Conservation (phyloP, 495 filamentous ascomycete species). For the Staphylotrichum tortipilum region DNA sequence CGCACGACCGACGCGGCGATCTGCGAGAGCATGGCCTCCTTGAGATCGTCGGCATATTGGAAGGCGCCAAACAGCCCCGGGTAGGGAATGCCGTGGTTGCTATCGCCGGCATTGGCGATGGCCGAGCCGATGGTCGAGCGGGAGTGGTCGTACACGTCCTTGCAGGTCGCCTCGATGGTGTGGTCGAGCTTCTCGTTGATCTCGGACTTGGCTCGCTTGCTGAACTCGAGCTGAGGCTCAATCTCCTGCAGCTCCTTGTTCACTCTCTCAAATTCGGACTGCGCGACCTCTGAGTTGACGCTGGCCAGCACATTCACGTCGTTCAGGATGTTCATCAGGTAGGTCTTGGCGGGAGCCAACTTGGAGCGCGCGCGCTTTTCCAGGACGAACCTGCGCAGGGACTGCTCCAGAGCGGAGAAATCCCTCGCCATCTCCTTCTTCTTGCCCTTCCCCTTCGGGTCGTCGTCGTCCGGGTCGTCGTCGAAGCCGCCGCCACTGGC, state of each 20-base stretch:
- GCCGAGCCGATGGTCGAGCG: constrained; percentile 59
- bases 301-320: constrained; percentile 74
- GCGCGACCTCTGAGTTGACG: constrained; percentile 80
- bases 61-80: constrained; percentile 78
- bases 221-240: constrained; percentile 75
- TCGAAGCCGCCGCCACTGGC: constrained; percentile 44
- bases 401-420: constrained; percentile 80
- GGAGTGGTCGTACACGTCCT: constrained; percentile 75
- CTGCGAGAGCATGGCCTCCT: constrained; percentile 80
- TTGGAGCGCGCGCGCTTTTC: constrained; percentile 94
- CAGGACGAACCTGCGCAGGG: constrained; percentile 85
- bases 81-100: constrained; percentile 73
- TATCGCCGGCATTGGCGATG: constrained; percentile 66
- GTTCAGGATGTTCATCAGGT: constrained; percentile 84
- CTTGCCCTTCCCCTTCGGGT: constrained; percentile 80
- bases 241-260: constrained; percentile 69
- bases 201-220: constrained; percentile 72
- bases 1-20: constrained; percentile 66
- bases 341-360: constrained; percentile 89
- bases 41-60: constrained; percentile 88
- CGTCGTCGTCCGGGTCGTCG: constrained; percentile 52
- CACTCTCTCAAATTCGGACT: constrained; percentile 78
- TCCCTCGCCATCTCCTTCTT: constrained; percentile 79
- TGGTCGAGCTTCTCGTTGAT: constrained; percentile 72
- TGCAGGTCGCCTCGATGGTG: constrained; percentile 75